Evolutionary conservation across 108 stramenopile genomes (phyloP).

Genomic region (Cyclostephanos invisitatus): DNA sequence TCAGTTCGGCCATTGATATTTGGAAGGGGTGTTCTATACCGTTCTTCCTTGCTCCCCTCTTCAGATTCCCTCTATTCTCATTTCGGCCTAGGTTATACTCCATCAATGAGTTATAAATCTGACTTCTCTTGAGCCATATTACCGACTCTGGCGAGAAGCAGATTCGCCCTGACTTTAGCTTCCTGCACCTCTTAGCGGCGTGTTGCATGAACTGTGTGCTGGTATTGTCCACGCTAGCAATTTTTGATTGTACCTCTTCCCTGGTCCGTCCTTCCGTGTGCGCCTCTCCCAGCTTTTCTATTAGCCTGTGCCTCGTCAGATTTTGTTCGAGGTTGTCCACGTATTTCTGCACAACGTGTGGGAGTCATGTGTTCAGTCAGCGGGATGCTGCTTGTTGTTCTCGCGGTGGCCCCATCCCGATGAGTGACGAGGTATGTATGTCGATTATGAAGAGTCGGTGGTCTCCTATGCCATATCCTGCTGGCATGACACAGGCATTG

Average conservation of each 20-base stretch:
- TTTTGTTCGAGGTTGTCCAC: background rate
- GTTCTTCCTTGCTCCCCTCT: conserved; percentile 1
- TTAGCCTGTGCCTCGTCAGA: background rate
- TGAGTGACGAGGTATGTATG: background rate
- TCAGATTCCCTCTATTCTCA: conserved; percentile 19
- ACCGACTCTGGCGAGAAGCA: conserved; percentile 10
- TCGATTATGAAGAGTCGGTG: conserved; percentile 15
- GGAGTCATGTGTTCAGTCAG: background rate
- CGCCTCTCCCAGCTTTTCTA: background rate
- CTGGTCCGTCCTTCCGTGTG: background rate
- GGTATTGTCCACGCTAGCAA: background rate
- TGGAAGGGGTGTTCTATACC: conserved; percentile 12
- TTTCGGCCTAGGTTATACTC: background rate
- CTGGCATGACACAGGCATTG: conserved; percentile 14
- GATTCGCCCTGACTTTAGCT: conserved; percentile 5
- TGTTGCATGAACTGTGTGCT: conserved; percentile 5
- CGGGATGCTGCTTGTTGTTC: background rate
- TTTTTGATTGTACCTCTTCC: background rate
- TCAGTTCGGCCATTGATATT: background rate
- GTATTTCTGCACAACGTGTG: background rate
- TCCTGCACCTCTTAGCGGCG: conserved; percentile 20
- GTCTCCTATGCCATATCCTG: conserved; percentile 17
- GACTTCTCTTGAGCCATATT: background rate
- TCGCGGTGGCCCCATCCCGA: background rate
- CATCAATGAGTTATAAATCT: background rate